Conservation (phyloP, 352 stramenopile genomes). For the Phytophthora rubi region DNA sequence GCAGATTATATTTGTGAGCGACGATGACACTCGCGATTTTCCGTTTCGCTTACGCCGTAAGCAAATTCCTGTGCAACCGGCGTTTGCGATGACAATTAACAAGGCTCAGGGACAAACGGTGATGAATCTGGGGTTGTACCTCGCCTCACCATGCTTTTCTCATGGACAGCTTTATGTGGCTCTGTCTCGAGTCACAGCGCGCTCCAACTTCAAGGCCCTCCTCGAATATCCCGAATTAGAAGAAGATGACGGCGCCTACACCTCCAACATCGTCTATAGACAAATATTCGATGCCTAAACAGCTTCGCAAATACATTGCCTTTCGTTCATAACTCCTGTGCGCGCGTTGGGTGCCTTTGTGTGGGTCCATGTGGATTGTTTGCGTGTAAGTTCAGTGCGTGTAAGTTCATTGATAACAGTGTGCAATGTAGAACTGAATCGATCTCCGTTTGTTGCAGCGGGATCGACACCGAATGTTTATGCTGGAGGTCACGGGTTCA, state of each 20-base stretch:
- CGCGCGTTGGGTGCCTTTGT: no score
- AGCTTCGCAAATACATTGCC: background rate
- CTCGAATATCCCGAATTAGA: constrained; percentile 17
- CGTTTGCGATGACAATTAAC: constrained; percentile 47
- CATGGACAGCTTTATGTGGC: constrained; percentile 29
- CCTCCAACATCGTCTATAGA: constrained; percentile 23
- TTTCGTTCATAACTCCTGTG: no score
- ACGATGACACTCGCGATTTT: constrained; percentile 21
- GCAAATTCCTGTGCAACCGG: constrained; percentile 35
- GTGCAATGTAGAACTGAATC: background rate
- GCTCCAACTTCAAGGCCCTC: constrained; percentile 22
- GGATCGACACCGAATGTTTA: background rate
- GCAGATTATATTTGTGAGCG: constrained; percentile 21
- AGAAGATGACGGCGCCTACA: constrained; percentile 19
- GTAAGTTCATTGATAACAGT: background rate
- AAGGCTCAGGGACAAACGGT: constrained; percentile 47
- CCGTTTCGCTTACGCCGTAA: constrained; percentile 28
- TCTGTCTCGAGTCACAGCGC: constrained; percentile 5
- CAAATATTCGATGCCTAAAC: constrained; percentile 3
- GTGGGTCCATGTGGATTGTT: background rate
- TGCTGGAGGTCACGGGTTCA: background rate
- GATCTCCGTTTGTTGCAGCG: background rate
- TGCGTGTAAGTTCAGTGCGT: background rate
- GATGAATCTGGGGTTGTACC: constrained; percentile 33
- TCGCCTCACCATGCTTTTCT: constrained; percentile 32